Base-by-base conservation (phyloP, 345 rosid genomes). In the Mangifera indica region DNA sequence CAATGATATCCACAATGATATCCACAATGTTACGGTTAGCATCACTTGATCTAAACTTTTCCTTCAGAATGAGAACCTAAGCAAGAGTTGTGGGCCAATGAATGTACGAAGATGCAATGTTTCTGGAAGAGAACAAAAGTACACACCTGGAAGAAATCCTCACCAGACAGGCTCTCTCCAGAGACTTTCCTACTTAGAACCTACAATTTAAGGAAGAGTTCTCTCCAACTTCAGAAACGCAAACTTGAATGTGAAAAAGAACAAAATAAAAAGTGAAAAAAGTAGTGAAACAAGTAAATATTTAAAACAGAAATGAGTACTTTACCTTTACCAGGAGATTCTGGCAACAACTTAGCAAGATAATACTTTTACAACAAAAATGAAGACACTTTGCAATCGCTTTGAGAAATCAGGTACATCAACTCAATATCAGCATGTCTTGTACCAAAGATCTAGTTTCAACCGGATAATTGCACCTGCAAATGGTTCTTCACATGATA, bases 401-500 rank as follows among this genome's bases (percentile, higher is more conserved):
- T 12, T 17, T 8, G 10, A 53, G 48, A 67, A 34, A 26, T 24
- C 46, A 52, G 14, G 24, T 12, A 58, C 24, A 45, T 64, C 68
- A 64, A 64, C 54, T 64, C 54, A 45, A 22, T 7, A 37, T 20
- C 4, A 52, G 29, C 24, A 15, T 20, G n/a, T 20, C 5, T 26
- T 12, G 1, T 34, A 25, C 29, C 20, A 20, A 48, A 29, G 44
- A 5, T 10, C 37, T 29, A 52, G 26, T 22, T 24, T 25, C 37
- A 60, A 10, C 25, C 40, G 4, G 44, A 57, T 24, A 18, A n/a
- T 44, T 17, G 34, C 66, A 71, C 76, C 80, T 71, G 79, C 49
- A 76, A 76, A 54, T 76, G 79, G 60, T 75, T 76, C 48, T 76
- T 76, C 59, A 76, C 75, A 71, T 76, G 75, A 76, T 71, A 76